A percentile compares a stretch with the other conserved stretches of the same genome.
Evolutionary conservation across 768 basidiomycete species (phyloP).

Genomic region (Mycena amicta): DNA sequence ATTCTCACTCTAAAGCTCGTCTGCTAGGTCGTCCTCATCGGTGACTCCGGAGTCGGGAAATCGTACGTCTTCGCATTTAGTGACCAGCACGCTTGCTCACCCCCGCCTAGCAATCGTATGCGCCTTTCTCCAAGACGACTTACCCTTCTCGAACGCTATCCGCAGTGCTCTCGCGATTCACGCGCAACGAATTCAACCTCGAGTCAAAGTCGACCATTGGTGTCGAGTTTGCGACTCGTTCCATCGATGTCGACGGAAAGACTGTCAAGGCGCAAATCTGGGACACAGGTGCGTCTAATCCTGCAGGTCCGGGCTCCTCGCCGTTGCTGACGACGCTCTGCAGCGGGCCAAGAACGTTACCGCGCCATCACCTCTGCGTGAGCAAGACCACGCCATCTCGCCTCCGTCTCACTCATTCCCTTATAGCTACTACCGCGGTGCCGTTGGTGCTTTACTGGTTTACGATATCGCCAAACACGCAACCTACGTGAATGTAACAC

Average conservation of each 20-base stretch:
- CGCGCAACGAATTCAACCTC: constrained; percentile 98
- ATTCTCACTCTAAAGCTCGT: too few species aligned
- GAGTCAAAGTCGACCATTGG: constrained; percentile 99
- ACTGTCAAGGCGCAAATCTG: constrained; percentile 98
- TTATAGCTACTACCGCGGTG: constrained; percentile 92
- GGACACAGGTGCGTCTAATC: constrained; percentile 82
- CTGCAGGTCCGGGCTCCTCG: not conserved
- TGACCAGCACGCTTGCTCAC: constrained; percentile 2
- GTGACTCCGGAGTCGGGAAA: constrained; percentile 99
- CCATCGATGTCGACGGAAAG: constrained; percentile 94
- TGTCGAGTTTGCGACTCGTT: constrained; percentile 97
- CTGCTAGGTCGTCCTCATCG: constrained; percentile 91
- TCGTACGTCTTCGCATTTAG: constrained; percentile 67
- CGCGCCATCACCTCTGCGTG: constrained; percentile 96
- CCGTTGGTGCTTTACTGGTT: constrained; percentile 88
- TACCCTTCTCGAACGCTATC: not conserved
- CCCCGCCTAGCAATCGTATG: constrained; percentile 36
- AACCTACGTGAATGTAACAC: constrained; percentile 90
- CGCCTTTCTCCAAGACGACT: not conserved
- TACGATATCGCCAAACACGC: constrained; percentile 95
- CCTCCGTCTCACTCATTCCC: constrained; percentile 1
- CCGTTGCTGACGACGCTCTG: constrained; percentile 11
- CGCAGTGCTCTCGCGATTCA: constrained; percentile 98
- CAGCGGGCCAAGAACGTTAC: constrained; percentile 96
- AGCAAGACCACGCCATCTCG: constrained; percentile 31